Evolutionary conservation across 2,329 filamentous ascomycete genomes (phyloP).

Genomic region (Colletotrichum destructivum): DNA sequence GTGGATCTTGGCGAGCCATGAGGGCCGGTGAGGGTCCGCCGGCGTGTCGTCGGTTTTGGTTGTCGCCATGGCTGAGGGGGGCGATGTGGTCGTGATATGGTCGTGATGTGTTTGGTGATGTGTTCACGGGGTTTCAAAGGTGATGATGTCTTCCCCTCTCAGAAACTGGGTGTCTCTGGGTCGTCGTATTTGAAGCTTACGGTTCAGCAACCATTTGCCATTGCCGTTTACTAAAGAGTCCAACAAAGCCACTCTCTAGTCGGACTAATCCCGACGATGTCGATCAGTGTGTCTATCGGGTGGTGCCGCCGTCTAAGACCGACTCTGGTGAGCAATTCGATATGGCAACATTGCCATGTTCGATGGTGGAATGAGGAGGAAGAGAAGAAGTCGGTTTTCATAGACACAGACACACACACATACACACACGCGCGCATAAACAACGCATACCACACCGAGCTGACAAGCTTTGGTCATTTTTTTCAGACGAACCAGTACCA

Average conservation of each 20-base stretch:
- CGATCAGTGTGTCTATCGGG: not conserved
- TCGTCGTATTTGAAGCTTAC: slow-evolving; percentile 1
- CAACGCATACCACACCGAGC: too few species aligned
- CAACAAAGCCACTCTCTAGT: not conserved
- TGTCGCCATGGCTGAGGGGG: not conserved
- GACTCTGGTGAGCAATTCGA: not conserved
- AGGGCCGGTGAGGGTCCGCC: slow-evolving; percentile 6
- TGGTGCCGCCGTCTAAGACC: not conserved
- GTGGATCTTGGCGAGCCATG: slow-evolving; percentile 50
- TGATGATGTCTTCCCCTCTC: too few species aligned
- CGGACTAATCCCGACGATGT: not conserved
- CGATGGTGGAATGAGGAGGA: slow-evolving; percentile 8
- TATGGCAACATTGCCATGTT: slow-evolving; percentile 19
- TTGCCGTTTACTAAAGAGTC: not conserved
- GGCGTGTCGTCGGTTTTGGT: not conserved
- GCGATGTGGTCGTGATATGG: too few species aligned
- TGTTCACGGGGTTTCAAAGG: too few species aligned
- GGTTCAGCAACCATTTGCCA: not conserved
- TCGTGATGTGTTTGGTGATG: too few species aligned
- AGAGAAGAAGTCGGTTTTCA: too few species aligned
- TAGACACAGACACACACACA: too few species aligned
- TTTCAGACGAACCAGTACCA: slow-evolving; percentile 12
- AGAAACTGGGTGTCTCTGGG: not conserved
- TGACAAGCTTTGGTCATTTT: not conserved
- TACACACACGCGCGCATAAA: too few species aligned